A percentile compares a stretch with the other conserved stretches of the same genome.
Evolutionary conservation across 345 rosid genomes (phyloP).

Genomic region (Melastoma malabathricum): DNA sequence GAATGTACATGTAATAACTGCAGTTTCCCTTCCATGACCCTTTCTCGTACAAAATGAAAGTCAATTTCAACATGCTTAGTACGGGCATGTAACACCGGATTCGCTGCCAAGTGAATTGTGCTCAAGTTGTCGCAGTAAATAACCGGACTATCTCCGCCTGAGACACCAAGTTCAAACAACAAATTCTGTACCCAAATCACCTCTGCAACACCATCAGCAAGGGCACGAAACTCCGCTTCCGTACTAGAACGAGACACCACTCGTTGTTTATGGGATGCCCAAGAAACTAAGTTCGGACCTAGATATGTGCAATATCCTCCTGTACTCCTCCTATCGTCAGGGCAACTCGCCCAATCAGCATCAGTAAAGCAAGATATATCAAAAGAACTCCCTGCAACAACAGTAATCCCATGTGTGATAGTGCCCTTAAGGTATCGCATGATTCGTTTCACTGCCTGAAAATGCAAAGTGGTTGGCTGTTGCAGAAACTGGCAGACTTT

Average conservation of each 20-base stretch:
- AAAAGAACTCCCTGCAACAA: background rate
- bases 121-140: no score
- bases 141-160: no score
- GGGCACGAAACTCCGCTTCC: background rate
- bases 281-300: slow-evolving; percentile 1
- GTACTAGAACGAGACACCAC: background rate
- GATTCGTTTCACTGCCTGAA: background rate
- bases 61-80: background rate
- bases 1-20: no score
- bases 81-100: background rate
- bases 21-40: no score
- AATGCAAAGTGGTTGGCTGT: background rate
- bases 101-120: no score
- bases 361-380: background rate
- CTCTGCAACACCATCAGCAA: background rate
- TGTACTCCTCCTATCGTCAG: background rate
- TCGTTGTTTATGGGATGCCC: slow-evolving; percentile 1
- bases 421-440: background rate
- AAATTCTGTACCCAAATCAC: background rate
- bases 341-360: slow-evolving; percentile 1
- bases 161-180: background rate
- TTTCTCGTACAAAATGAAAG: no score
- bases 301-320: background rate
- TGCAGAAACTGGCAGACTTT: background rate
- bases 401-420: background rate